Evolutionary conservation across 2,329 filamentous ascomycete species (phyloP), one percentile per base, ranked within the genome.

Genomic region (Colletotrichum echinochloae): DNA sequence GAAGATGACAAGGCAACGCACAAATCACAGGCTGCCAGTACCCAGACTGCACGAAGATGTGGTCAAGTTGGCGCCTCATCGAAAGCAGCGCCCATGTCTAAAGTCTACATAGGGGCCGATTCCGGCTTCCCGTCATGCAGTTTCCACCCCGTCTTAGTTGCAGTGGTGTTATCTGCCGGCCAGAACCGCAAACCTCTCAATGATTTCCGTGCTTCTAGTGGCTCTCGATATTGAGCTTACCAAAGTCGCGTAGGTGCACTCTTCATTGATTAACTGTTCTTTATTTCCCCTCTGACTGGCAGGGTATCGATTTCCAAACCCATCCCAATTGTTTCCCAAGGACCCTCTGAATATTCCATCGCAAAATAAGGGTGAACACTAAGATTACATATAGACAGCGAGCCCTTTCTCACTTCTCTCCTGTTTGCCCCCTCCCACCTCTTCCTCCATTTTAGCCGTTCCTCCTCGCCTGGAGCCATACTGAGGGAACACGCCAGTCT

Each of bases 321-420:
- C 49, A 49, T 56, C 55, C 66, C 41, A 37, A 48, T 59, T 54
- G 56, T 66, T 61, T 60, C 56, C 39, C 65, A 39, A 39, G 48
- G 20, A 41, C 41, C 33, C 28, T 41, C 35, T 46, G 16, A 51
- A 26, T 28, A 51, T 63, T 35, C 57, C 65, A 23, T n/a, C 54
- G 51, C 65, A 59, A 56, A 46, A 28, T 6, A 56, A 62, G 28
- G 41, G 66, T 2, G 14, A 26, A 59, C 46, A 72, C 52, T 72
- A 72, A 44, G 64, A 70, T 35, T 72, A 73, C 71, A 73, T 68
- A 67, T 67, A 57, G n/a, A 72, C 59, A 62, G 26, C 48, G 11
- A 51, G 23, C 30, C 41, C 52, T 48, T 20, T 54, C 60, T n/a
- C 41, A 9, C 41, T 1, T 44, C 41, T 65, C 56, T 37, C 30